phyloP scores from a whole-genome alignment of 768 basidiomycete species.

The Naganishia vishniacii region DNA sequence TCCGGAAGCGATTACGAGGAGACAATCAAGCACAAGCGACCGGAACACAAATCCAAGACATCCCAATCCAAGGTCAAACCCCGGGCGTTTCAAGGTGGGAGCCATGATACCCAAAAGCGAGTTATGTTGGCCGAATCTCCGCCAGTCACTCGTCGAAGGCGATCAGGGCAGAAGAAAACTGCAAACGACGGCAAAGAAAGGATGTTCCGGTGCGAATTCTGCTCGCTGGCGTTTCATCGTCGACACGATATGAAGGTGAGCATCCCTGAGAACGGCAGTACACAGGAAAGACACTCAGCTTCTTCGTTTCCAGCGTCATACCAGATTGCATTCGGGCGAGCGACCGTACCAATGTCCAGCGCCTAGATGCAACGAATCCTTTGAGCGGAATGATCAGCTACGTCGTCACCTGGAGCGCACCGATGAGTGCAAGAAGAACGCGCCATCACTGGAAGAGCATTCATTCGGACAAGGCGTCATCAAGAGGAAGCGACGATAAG shows the following conservation, averaged over 20 bases:
- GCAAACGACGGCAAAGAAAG: not conserved
- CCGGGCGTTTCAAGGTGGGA: no score
- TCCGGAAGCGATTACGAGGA: constrained; percentile 17
- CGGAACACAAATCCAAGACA: not conserved
- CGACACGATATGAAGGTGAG: constrained; percentile 20
- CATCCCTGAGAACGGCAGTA: not conserved
- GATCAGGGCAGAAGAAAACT: not conserved
- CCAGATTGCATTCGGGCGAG: constrained; percentile 3
- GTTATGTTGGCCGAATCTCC: not conserved
- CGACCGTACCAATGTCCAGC: constrained; percentile 9
- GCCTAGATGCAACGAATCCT: not conserved
- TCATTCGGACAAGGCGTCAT: constrained; percentile 5
- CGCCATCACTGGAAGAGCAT: constrained; percentile 4
- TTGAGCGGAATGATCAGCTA: constrained; percentile 16
- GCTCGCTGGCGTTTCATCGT: constrained; percentile 8
- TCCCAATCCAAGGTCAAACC: not conserved
- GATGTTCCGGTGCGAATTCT: constrained; percentile 4
- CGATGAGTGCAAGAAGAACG: not conserved
- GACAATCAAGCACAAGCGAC: not conserved
- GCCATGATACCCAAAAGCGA: not conserved
- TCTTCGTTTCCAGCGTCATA: not conserved
- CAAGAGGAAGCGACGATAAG: constrained; percentile 2
- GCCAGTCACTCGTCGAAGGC: not conserved
- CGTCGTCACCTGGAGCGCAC: constrained; percentile 8
- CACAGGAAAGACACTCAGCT: not conserved